Conservation (phyloP, 176 grass and related monocot genomes). For the Musa schizocarpa region DNA sequence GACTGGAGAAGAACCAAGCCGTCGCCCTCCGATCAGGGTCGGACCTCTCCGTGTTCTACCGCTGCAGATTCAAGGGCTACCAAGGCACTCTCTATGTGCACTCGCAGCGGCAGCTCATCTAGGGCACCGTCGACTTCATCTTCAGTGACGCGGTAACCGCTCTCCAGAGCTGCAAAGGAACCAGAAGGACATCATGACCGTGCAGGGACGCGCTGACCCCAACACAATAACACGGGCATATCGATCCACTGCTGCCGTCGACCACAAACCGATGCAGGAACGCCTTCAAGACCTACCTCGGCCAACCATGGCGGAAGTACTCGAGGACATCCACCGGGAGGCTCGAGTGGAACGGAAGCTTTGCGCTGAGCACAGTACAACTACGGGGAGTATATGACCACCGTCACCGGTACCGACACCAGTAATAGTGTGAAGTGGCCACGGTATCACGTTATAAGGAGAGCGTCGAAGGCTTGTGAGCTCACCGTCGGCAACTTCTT, state of each 20-base stretch:
- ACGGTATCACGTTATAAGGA: neutral
- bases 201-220: neutral
- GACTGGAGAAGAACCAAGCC: neutral
- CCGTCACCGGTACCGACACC: neutral
- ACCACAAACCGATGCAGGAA: too few relatives aligned
- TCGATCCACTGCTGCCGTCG: neutral
- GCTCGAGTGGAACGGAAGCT: neutral
- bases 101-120: slow-evolving; percentile 6
- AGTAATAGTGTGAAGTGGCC: neutral
- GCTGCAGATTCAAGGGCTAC: slow-evolving; percentile 11
- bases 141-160: neutral
- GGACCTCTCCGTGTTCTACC: neutral
- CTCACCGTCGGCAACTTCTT: neutral
- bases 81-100: slow-evolving; percentile 2
- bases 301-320: too few relatives aligned
- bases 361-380: neutral
- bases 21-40: neutral
- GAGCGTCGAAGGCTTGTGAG: neutral
- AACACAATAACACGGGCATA: slow-evolving; percentile 8
- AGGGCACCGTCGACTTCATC: slow-evolving; percentile 14
- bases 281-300: too few relatives aligned
- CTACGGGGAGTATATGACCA: slow-evolving; percentile 10
- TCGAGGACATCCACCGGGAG: neutral
- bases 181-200: slow-evolving; percentile 2
- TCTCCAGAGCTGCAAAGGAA: slow-evolving; percentile 1